Evolutionary conservation across 2,329 filamentous ascomycete genomes (phyloP).

Genomic region (Hymenotorrendiella dingleyae): DNA sequence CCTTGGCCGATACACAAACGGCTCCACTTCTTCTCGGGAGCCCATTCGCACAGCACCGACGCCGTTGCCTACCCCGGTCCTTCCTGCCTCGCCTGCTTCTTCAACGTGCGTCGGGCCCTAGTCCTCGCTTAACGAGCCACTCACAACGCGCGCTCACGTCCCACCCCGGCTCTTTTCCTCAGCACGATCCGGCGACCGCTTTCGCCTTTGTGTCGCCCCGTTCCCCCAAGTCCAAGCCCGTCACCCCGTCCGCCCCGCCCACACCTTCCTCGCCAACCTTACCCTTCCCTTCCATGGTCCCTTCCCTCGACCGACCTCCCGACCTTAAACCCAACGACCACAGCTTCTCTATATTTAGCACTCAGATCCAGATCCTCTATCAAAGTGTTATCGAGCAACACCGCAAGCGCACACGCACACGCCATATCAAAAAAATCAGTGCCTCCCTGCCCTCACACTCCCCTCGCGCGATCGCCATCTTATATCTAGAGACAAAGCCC

Average conservation of each 20-base stretch:
- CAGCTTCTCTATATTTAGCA: slow-evolving; percentile 28
- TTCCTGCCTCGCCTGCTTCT: too few relatives aligned
- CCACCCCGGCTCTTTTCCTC: too few relatives aligned
- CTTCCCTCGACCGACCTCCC: not conserved
- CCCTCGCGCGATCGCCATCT: not conserved
- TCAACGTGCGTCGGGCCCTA: too few relatives aligned
- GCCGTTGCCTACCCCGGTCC: too few relatives aligned
- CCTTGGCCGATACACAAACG: too few relatives aligned
- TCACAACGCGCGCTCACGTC: too few relatives aligned
- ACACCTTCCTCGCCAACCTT: not conserved
- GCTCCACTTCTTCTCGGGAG: too few relatives aligned
- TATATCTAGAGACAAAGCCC: slow-evolving; percentile 3
- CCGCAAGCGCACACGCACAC: too few relatives aligned
- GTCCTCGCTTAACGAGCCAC: too few relatives aligned
- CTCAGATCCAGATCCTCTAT: slow-evolving; percentile 21
- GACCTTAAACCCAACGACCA: slow-evolving; percentile 7
- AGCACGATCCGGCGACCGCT: not conserved
- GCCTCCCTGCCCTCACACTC: not conserved
- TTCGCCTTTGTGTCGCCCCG: too few relatives aligned
- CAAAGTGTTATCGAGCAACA: slow-evolving; percentile 20
- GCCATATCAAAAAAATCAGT: slow-evolving; percentile 2
- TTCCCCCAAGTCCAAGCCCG: not conserved
- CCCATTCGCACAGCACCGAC: too few relatives aligned
- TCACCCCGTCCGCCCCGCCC: too few relatives aligned
- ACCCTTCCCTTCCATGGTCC: not conserved